phyloP scores from a whole-genome alignment of 257 asterid genomes.

The Solanum chmielewskii region DNA sequence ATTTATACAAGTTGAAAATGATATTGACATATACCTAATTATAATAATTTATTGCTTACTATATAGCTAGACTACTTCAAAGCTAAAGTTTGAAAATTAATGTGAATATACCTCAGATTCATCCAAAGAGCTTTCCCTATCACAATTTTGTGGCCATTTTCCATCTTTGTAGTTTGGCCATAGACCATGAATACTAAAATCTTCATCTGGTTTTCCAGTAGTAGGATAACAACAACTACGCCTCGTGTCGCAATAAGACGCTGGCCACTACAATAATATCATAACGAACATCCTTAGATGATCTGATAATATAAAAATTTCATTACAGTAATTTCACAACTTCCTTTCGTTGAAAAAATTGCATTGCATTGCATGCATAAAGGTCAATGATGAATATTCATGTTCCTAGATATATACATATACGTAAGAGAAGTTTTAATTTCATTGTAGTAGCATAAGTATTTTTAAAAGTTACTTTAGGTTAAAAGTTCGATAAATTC shows the following conservation, averaged over 20 bases:
- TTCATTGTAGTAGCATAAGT: no score
- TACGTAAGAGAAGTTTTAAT: no score
- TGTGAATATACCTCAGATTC: slow-evolving; percentile 34
- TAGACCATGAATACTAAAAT: slow-evolving; percentile 74
- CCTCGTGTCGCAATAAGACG: slow-evolving; percentile 54
- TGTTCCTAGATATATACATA: no score
- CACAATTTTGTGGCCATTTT: slow-evolving; percentile 60
- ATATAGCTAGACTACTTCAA: not conserved
- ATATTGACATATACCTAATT: not conserved
- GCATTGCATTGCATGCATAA: no score
- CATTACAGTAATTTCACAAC: not conserved
- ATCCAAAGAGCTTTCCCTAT: slow-evolving; percentile 24
- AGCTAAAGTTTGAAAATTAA: not conserved
- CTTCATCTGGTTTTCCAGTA: slow-evolving; percentile 54
- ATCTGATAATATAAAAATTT: not conserved
- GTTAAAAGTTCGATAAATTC: no score
- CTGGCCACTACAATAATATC: slow-evolving; percentile 47
- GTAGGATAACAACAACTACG: slow-evolving; percentile 66
- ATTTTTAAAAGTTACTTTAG: no score
- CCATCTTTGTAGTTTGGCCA: slow-evolving; percentile 71
- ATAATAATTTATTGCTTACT: not conserved
- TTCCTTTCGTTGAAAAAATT: not conserved
- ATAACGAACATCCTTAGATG: not conserved
- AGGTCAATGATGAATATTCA: no score
- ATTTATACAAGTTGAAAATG: not conserved